Evolutionary conservation across 345 rosid genomes (phyloP).

Genomic region (Rhodamnia argentea): DNA sequence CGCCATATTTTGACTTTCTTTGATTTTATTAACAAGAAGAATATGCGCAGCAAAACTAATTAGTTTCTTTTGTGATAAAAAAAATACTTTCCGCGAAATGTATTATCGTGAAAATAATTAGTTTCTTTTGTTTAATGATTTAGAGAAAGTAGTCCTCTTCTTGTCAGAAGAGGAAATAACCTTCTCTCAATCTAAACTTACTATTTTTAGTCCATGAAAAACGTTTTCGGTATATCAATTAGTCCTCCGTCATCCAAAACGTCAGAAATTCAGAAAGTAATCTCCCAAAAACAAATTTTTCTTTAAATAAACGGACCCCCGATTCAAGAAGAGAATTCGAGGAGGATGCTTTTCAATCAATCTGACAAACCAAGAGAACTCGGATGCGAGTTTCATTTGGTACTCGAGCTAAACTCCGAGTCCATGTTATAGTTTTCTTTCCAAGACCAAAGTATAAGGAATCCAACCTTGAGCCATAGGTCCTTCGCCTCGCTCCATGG

Average conservation of each 20-base stretch:
- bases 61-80: not conserved
- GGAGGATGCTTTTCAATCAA: not conserved
- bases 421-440: too few species aligned
- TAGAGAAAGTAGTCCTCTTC: not conserved
- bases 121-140: not conserved
- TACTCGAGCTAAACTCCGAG: too few species aligned
- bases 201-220: not conserved
- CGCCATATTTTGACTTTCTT: too few species aligned
- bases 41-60: too few species aligned
- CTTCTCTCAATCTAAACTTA: not conserved
- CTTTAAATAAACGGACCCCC: not conserved
- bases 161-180: accelerated
- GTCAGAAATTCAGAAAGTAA: not conserved
- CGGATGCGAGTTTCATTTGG: not conserved
- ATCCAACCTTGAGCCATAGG: not conserved
- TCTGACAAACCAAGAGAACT: not conserved
- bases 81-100: not conserved
- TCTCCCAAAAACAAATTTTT: accelerated
- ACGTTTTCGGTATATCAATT: accelerated
- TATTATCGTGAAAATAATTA: not conserved
- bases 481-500: not conserved
- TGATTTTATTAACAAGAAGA: too few species aligned
- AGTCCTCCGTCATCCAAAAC: not conserved
- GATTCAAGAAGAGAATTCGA: not conserved
- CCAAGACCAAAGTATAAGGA: not conserved